Percentiles rank a stretch among this genome's conserved stretches.
phyloP scores from a whole-genome alignment of 2,329 filamentous ascomycete species.

The Helminthosporium solani region DNA sequence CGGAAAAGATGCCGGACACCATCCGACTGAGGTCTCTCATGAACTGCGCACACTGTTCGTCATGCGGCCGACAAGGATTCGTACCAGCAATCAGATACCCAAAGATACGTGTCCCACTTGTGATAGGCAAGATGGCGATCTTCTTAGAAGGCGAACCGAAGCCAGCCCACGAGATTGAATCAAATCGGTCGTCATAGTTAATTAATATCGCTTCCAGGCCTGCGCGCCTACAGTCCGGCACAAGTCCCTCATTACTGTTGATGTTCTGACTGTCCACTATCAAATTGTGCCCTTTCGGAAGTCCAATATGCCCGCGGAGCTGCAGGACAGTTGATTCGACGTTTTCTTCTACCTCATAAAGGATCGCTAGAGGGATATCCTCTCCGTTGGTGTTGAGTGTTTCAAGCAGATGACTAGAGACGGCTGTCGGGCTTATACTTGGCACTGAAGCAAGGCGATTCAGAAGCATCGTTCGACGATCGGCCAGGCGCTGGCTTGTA shows the following conservation, averaged over 20 bases:
- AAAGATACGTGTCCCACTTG: constrained; percentile 21
- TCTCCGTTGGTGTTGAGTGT: constrained; percentile 27
- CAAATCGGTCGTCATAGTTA: constrained; percentile 33
- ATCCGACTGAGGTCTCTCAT: constrained; percentile 34
- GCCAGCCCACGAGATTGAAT: constrained; percentile 28
- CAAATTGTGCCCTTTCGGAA: constrained; percentile 30
- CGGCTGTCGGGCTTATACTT: constrained; percentile 18
- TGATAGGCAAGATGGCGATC: constrained; percentile 31
- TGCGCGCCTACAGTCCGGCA: constrained; percentile 32
- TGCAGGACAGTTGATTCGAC: constrained; percentile 13
- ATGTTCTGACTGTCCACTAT: constrained; percentile 24
- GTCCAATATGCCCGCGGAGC: constrained; percentile 29
- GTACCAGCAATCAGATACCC: constrained; percentile 38
- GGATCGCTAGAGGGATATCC: constrained; percentile 35
- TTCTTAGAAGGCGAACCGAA: constrained; percentile 27
- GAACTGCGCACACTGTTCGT: constrained; percentile 35
- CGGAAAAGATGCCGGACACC: constrained; percentile 30
- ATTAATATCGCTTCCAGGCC: constrained; percentile 23
- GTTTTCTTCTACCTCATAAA: constrained; percentile 26
- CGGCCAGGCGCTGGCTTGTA: constrained; percentile 32
- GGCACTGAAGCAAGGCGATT: constrained; percentile 33
- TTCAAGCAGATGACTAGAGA: constrained; percentile 30
- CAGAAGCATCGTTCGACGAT: constrained; percentile 34
- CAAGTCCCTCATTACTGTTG: constrained; percentile 25
- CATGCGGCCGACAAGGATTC: constrained; percentile 38